Evolutionary conservation across 2,329 filamentous ascomycete species (phyloP), one percentile per base, ranked within the genome.

Genomic region (Fusarium tupiense): DNA sequence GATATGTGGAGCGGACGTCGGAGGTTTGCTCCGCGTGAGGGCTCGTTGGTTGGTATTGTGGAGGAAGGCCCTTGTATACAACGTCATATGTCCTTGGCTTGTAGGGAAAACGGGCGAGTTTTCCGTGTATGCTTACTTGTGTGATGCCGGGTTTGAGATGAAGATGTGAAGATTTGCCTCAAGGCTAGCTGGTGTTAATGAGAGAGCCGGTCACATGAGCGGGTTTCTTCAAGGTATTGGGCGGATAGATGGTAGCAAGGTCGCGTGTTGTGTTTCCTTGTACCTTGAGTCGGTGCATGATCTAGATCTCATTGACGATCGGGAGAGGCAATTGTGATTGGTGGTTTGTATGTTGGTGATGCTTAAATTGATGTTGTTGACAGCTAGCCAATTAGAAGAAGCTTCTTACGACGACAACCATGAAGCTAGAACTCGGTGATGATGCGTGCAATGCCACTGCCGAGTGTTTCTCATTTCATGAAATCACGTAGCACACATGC

Each of bases 51-150:
- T 59, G 41, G 17, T 26, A 50, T 38, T 61, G 71, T 72, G 71
- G 67, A 69, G 71, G 71, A 61, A 3, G 16, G 26, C 31, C 50
- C 59, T 72, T 29, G 67, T 59, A 20, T 31, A 49, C 12, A 69
- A 72, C 71, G 71, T 74, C 71, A 74, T 74, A 17, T 60, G 31
- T 13, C 24, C 66, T 70, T 70, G 66, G 66, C 66, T 70, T 5
- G 20, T 8, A 29, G 26, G 26, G 26, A 0, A 47, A 11, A 16
- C 6, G 8, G 22, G 29, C 17, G 44, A 64, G 40, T 24, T 35
- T 52, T 37, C 12, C 10, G 20, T 53, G 40, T 43, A 43, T 35
- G 37, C n/a, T 50, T 43, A 56, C 47, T 64, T 57, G 38, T 56
- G 65, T 20, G 24, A n/a, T 69, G 35, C 40, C 35, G 31, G 33